Base-by-base conservation (phyloP, 306 rosid species). In the Trifolium subterraneum region DNA sequence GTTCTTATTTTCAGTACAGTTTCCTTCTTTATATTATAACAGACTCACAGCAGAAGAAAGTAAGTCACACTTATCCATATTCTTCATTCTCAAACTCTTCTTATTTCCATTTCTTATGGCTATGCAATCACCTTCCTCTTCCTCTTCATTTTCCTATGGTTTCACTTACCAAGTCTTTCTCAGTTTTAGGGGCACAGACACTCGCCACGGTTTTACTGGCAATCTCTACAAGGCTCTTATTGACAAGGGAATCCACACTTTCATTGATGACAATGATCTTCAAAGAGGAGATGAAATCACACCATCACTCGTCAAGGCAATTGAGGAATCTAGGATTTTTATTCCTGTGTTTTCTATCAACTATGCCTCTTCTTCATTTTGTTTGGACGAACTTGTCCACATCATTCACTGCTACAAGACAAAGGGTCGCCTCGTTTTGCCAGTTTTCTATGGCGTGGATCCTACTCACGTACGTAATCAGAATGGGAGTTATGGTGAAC, bases 311-410 rank as follows among this genome's bases (percentile, higher is more conserved):
- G 0, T 4, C 18, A 41, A 72, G 7, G 67, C 76, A 3, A 72
- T 72, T n/a, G 19, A 59, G 58, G 29, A 72, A 0, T 72, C 76
- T 10, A 58, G 58, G 12, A 59, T 72, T 23, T 9, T 10, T 11
- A 58, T 72, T 4, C 2, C 3, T 8, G 58, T 72, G 0, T 44
- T 72, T 7, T 72, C 76, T 41, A 3, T 0, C 31, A 19, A 64
- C 16, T 64, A 64, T 11, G 69, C 69, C 4, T 64, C 33, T 38
- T 64, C 70, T 19, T 25, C 76, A 0, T 72, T 72, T 52, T 78
- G 77, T 10, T 67, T 78, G 7, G 68, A 71, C 18, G 82, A 70
- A 38, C 72, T 78, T 51, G 59, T 11, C 27, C 15, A 39, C 0
- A 79, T 79, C 13, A 2, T 54, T 22, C 14, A 65, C 1, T 22